These are phyloP conservation scores for Coleophoma crateriformis DNA, from an alignment of 2,329 filamentous ascomycete species.

Conservation along the genomic window DNA sequence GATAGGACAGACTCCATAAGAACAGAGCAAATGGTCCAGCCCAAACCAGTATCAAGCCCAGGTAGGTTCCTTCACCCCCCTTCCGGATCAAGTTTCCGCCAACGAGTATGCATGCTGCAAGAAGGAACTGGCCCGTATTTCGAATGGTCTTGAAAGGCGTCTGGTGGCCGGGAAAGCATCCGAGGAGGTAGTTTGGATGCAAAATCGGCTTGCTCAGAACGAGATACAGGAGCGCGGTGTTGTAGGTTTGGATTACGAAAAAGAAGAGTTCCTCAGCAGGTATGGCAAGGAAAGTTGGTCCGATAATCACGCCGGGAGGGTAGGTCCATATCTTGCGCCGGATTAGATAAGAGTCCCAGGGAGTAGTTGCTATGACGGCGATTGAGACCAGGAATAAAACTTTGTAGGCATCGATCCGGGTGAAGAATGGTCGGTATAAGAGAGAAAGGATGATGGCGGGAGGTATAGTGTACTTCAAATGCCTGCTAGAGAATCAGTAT, in stretches of 20 bases:
- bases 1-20: constrained; percentile 57
- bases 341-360: constrained; percentile 75
- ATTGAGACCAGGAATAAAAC: constrained; percentile 54
- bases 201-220: constrained; percentile 56
- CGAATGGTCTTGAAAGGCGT: constrained; percentile 21
- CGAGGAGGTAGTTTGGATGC: constrained; percentile 48
- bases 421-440: constrained; percentile 56
- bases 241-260: constrained; percentile 73
- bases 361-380: constrained; percentile 62
- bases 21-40: constrained; percentile 60
- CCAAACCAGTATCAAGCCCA: constrained; percentile 67
- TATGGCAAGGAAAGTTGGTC: constrained; percentile 56
- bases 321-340: constrained; percentile 66
- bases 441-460: constrained; percentile 52
- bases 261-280: constrained; percentile 72
- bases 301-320: constrained; percentile 57
- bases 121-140: constrained; percentile 41
- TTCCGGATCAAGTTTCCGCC: constrained; percentile 40
- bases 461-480: constrained; percentile 66
- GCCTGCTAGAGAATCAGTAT: constrained; percentile 10
- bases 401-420: constrained; percentile 56
- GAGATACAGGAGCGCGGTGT: constrained; percentile 63
- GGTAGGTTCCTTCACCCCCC: constrained; percentile 51
- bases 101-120: constrained; percentile 36
- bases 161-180: constrained; percentile 10